phyloP scores from a whole-genome alignment of 192 early-diverging fungal genomes.

The Mortierella claussenii region DNA sequence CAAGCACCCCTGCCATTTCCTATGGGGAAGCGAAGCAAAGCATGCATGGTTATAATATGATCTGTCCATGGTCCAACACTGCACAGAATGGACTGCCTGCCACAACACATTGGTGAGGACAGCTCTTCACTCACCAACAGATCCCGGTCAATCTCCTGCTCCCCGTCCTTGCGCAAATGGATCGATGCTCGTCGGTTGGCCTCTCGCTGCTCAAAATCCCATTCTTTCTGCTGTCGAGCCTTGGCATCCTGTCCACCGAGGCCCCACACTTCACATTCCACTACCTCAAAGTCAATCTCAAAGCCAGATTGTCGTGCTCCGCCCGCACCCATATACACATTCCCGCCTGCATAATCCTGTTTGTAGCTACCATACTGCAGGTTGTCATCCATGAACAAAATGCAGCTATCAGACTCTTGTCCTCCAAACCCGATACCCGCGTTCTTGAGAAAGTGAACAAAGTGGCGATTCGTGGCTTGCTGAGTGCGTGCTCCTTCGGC shows the following conservation, averaged over 20 bases:
- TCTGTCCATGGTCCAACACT: not conserved
- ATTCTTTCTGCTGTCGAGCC: constrained; percentile 55
- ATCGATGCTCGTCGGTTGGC: constrained; percentile 56
- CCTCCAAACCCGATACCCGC: constrained; percentile 46
- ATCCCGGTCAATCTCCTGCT: constrained; percentile 57
- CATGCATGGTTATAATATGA: too few relatives aligned
- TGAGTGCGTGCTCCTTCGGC: not conserved
- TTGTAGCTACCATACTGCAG: constrained; percentile 56
- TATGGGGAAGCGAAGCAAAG: too few relatives aligned
- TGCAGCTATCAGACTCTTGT: constrained; percentile 43
- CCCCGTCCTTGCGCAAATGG: constrained; percentile 51
- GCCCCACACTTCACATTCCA: constrained; percentile 64
- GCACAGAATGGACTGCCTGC: not conserved
- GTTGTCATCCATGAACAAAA: constrained; percentile 59
- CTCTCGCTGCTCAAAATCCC: constrained; percentile 62
- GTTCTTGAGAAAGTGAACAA: constrained; percentile 44
- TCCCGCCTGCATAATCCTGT: constrained; percentile 49
- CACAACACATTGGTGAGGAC: not conserved
- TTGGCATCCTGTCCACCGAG: constrained; percentile 57
- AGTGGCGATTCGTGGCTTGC: constrained; percentile 12
- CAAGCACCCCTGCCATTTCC: constrained; percentile 46
- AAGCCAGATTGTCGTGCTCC: constrained; percentile 36
- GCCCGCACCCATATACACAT: constrained; percentile 35
- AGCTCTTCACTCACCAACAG: constrained; percentile 20
- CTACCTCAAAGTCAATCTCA: constrained; percentile 54